Conservation (phyloP, 2,329 filamentous ascomycete species). For the Elsinoe batatas region DNA sequence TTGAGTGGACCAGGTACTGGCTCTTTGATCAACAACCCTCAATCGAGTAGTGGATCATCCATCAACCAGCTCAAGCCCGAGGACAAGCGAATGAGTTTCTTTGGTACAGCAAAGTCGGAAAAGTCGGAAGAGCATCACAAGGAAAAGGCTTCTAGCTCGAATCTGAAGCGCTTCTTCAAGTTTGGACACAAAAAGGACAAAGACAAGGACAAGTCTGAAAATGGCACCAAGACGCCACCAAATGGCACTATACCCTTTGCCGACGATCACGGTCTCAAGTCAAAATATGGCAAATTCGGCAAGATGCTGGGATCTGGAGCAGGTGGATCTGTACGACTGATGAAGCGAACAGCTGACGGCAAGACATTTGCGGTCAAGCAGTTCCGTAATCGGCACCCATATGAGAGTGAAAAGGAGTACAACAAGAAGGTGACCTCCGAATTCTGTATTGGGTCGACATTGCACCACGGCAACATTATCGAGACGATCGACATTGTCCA, state of each 20-base stretch:
- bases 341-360: slow-evolving; percentile 87
- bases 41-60: background rate
- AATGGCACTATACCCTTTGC: slow-evolving; percentile 60
- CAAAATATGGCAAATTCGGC: slow-evolving; percentile 92
- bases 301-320: slow-evolving; percentile 89
- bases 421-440: slow-evolving; percentile 97
- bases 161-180: slow-evolving; percentile 94
- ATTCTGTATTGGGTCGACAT: slow-evolving; percentile 92
- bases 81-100: slow-evolving; percentile 46
- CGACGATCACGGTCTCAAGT: slow-evolving; percentile 81
- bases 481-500: slow-evolving; percentile 95
- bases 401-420: slow-evolving; percentile 91
- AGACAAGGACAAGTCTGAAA: slow-evolving; percentile 26
- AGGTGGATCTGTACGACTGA: slow-evolving; percentile 83
- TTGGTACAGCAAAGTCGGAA: slow-evolving; percentile 45
- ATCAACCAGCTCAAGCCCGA: slow-evolving; percentile 24
- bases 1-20: slow-evolving; percentile 4
- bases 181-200: slow-evolving; percentile 59
- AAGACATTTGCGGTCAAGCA: slow-evolving; percentile 97
- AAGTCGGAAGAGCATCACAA: slow-evolving; percentile 32
- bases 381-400: slow-evolving; percentile 81
- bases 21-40: slow-evolving; percentile 15
- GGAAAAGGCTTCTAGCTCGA: slow-evolving; percentile 68
- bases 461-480: slow-evolving; percentile 97
- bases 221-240: slow-evolving; percentile 31